These are phyloP conservation scores for Phaffia tasmanica DNA, from an alignment of 768 basidiomycete species.

Conservation along the genomic window DNA sequence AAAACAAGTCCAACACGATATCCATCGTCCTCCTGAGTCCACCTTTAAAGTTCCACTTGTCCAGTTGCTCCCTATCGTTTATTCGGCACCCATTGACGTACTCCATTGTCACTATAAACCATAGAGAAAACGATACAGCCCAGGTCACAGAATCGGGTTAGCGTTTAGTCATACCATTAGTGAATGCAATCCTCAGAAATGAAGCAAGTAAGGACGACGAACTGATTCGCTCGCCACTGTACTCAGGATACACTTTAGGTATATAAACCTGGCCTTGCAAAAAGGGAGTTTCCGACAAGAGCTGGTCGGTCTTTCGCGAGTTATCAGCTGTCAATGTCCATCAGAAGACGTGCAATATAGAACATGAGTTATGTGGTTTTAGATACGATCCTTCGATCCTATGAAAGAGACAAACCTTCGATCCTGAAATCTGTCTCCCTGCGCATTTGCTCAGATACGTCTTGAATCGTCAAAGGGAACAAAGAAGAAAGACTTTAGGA, in stretches of 20 bases:
- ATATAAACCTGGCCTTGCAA: conserved; percentile 64
- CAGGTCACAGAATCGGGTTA: too few species aligned
- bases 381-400: neutral
- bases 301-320: conserved; percentile 55
- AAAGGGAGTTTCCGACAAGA: conserved; percentile 58
- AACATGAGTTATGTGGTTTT: neutral
- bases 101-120: conserved; percentile 35
- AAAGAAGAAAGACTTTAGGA: neutral
- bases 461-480: conserved; percentile 38
- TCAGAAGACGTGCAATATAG: too few species aligned
- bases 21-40: conserved; percentile 52
- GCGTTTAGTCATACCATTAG: too few species aligned
- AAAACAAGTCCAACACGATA: conserved; percentile 75
- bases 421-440: conserved; percentile 70
- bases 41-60: conserved; percentile 34
- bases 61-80: conserved; percentile 38
- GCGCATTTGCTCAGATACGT: conserved; percentile 63
- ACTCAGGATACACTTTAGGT: conserved; percentile 53
- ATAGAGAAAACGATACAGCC: neutral
- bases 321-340: conserved; percentile 47
- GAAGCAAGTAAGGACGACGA: conserved; percentile 28
- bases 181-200: too few species aligned
- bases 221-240: conserved; percentile 66
- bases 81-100: conserved; percentile 38
- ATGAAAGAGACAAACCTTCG: conserved; percentile 40